Evolutionary conservation across 2,329 filamentous ascomycete genomes (phyloP).

Genomic region (Colletotrichum cordylinicola): DNA sequence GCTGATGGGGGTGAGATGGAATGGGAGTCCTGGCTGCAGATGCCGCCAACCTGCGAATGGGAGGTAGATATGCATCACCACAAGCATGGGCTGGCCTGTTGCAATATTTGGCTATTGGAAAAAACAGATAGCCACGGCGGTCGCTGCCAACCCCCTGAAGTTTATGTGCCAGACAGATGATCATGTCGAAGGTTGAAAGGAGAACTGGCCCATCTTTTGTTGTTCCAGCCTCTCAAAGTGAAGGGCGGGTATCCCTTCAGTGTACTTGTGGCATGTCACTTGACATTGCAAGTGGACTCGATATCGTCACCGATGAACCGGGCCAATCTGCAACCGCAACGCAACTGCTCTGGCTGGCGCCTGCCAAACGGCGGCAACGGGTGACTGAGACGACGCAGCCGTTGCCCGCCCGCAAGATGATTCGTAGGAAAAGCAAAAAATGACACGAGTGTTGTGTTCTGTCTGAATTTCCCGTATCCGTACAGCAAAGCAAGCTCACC

Average conservation of each 20-base stretch:
- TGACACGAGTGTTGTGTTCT: neutral
- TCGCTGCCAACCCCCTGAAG: neutral
- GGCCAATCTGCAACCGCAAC: slow-evolving; percentile 8
- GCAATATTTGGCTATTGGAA: neutral
- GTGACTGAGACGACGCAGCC: neutral
- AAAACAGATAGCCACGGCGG: neutral
- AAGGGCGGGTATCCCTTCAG: neutral
- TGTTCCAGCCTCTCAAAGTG: neutral
- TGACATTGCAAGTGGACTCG: neutral
- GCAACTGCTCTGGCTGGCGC: neutral
- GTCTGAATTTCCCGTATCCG: neutral
- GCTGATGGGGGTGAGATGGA: neutral
- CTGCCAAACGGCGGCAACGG: neutral
- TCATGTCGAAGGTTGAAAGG: neutral
- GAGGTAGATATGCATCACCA: neutral
- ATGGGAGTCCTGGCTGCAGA: slow-evolving; percentile 5
- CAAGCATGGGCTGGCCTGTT: slow-evolving; percentile 16
- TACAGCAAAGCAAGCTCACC: neutral
- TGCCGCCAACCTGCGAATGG: neutral
- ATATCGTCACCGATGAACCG: neutral
- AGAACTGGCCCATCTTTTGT: neutral
- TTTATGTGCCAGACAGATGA: neutral
- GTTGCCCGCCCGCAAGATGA: neutral
- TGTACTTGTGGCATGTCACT: neutral
- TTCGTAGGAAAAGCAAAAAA: neutral